phyloP scores from a whole-genome alignment of 208 protist genomes.

The Phytomonas sp. region DNA sequence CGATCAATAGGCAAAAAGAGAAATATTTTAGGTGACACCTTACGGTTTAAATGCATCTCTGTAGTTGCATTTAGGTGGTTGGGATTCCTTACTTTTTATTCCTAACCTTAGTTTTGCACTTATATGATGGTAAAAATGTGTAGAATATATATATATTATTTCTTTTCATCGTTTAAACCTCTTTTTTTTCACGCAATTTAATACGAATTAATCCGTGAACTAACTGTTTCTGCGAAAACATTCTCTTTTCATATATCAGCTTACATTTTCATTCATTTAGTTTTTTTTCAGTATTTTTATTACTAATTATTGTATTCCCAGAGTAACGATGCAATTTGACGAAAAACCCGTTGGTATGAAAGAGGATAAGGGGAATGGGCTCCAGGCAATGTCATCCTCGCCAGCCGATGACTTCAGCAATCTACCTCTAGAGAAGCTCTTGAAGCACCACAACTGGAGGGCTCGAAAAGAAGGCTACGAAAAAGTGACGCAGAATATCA shows the following conservation, averaged over 20 bases:
- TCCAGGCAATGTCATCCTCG: too few relatives aligned
- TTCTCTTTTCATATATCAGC: not conserved
- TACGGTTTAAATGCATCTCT: too few relatives aligned
- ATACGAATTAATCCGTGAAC: too few relatives aligned
- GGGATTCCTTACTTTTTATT: too few relatives aligned
- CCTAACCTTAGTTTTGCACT: too few relatives aligned
- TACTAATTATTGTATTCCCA: not conserved
- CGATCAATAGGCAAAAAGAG: too few relatives aligned
- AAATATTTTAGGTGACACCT: too few relatives aligned
- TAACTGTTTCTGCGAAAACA: constrained; percentile 10
- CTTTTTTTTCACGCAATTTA: not conserved
- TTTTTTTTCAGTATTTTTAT: constrained; percentile 5
- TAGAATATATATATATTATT: constrained; percentile 5
- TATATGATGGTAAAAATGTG: not conserved
- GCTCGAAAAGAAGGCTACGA: constrained; percentile 60
- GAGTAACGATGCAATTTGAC: constrained; percentile 29
- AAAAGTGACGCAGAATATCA: constrained; percentile 25
- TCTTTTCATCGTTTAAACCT: not conserved
- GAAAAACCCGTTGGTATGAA: constrained; percentile 30
- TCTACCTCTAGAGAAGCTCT: constrained; percentile 31
- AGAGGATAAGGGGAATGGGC: not conserved
- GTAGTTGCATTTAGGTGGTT: too few relatives aligned
- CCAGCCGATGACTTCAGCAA: constrained; percentile 44
- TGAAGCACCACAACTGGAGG: constrained; percentile 70
- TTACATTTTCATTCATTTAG: constrained; percentile 13